Evolutionary conservation across 805 yeast genomes (phyloP), one percentile per base, ranked within the genome.

Genomic region (Starmerella bacillaris): DNA sequence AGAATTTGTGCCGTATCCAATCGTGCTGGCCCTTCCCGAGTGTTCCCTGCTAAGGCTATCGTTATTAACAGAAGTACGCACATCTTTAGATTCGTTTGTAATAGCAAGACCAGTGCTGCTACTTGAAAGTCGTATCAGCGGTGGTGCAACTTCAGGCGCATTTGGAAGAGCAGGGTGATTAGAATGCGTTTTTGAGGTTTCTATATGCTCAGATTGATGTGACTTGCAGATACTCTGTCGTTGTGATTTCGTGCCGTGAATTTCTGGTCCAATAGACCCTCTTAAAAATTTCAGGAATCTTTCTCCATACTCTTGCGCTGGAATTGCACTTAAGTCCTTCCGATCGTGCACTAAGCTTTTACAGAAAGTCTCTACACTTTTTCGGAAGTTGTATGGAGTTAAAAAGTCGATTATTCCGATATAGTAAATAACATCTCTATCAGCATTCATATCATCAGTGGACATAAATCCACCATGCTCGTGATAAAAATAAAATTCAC

Each of bases 381-480:
- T 89, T 44, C 72, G 59, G 17, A 74, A 55, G 12, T 50, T 51
- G 37, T 58, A 57, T 6, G 51, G 70, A 0, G 98, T 89, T 45
- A 89, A 61, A 56, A 94, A 86, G 52, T 89, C 98, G 43, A 89
- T 89, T 26, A 89, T 75, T 6, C 98, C 98, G 47, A 89, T 59
- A 50, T 84, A 89, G 57, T 89, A 89, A 5, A 86, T 68, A 36
- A 75, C 68, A 21, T 70, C 63, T 24, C 69, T 50, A 18, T 80
- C 78, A 31, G 69, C 64, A 50, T 76, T 64, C 21, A 65, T 47
- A 36, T 62, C 72, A 49, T 74, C 69, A 1, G 92, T 72, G 3
- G 86, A 74, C 33, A 75, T 61, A 27, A 78, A 70, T 3, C 95
- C 96, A 14, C 94, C 94, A 53, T 78, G 83, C 48, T 73, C 79